Evolutionary conservation across 2,329 filamentous ascomycete genomes (phyloP).

Genomic region (Claviceps humidiphila): DNA sequence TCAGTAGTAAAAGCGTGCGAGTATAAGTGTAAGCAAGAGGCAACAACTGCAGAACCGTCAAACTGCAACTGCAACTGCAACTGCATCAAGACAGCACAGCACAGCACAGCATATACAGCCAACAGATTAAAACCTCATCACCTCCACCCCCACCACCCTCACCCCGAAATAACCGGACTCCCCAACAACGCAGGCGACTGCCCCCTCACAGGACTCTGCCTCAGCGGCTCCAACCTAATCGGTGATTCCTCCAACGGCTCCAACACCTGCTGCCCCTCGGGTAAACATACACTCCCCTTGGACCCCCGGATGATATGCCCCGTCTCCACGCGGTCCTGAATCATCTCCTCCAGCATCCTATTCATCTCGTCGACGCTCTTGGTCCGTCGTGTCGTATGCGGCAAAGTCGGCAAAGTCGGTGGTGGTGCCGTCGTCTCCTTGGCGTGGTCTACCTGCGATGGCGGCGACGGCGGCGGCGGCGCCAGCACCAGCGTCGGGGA

Average conservation of each 20-base stretch:
- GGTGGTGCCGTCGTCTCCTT: slow-evolving; percentile 6
- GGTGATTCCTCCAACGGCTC: slow-evolving; percentile 21
- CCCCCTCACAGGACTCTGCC: slow-evolving; percentile 21
- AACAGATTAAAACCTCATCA: no score
- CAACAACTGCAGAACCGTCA: no score
- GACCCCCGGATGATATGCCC: slow-evolving; percentile 56
- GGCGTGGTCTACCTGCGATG: slow-evolving; percentile 6
- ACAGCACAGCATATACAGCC: no score
- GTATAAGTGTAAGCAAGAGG: no score
- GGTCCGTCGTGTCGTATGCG: slow-evolving; percentile 33
- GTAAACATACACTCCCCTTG: slow-evolving; percentile 53
- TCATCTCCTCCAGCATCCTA: slow-evolving; percentile 90
- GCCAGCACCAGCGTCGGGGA: background rate
- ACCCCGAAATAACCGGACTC: background rate
- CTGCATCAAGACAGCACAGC: no score
- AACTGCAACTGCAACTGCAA: no score
- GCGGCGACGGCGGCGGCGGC: slow-evolving; percentile 15
- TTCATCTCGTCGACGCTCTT: slow-evolving; percentile 86
- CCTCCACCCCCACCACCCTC: background rate
- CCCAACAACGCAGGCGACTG: slow-evolving; percentile 11
- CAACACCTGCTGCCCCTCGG: slow-evolving; percentile 30
- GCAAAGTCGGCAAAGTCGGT: slow-evolving; percentile 6
- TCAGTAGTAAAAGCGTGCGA: no score
- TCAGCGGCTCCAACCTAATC: slow-evolving; percentile 25
- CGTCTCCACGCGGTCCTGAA: slow-evolving; percentile 70